Conservation (phyloP, 768 basidiomycete species). For the Calvatia gigantea region DNA sequence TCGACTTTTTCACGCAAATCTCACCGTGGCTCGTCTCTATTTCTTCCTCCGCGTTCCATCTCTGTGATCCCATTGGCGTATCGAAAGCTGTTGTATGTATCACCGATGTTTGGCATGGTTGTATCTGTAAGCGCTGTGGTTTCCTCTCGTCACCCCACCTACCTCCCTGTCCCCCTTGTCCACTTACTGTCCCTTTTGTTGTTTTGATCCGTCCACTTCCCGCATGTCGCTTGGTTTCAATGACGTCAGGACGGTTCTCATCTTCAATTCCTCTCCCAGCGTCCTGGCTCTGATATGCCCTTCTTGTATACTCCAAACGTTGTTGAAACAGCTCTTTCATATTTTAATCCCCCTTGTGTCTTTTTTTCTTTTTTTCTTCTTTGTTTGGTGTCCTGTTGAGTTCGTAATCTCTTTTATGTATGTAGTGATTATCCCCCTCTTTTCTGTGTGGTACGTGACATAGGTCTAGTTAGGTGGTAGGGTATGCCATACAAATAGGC, state of each 20-base stretch:
- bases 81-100: slow-evolving; percentile 8
- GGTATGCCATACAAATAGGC: slow-evolving; percentile 6
- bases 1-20: not conserved
- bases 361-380: too few species aligned
- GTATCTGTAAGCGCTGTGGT: not conserved
- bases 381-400: too few species aligned
- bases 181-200: not conserved
- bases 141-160: not conserved
- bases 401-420: slow-evolving; percentile 4
- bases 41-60: not conserved
- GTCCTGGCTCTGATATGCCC: slow-evolving; percentile 1
- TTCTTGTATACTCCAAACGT: not conserved
- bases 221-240: too few species aligned
- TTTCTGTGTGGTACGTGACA: not conserved
- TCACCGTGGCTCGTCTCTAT: not conserved
- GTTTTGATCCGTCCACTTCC: too few species aligned
- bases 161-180: not conserved
- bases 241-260: too few species aligned
- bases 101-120: slow-evolving; percentile 4
- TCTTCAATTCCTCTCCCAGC: too few species aligned
- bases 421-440: too few species aligned
- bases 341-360: slow-evolving; percentile 8
- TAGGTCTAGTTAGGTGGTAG: slow-evolving; percentile 2
- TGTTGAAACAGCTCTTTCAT: slow-evolving; percentile 6
- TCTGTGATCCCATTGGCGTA: not conserved